A percentile compares a stretch with the other conserved stretches of the same genome.
Conservation (phyloP, 1,139 yeast genomes). For the Scheffersomyces stambukii region DNA sequence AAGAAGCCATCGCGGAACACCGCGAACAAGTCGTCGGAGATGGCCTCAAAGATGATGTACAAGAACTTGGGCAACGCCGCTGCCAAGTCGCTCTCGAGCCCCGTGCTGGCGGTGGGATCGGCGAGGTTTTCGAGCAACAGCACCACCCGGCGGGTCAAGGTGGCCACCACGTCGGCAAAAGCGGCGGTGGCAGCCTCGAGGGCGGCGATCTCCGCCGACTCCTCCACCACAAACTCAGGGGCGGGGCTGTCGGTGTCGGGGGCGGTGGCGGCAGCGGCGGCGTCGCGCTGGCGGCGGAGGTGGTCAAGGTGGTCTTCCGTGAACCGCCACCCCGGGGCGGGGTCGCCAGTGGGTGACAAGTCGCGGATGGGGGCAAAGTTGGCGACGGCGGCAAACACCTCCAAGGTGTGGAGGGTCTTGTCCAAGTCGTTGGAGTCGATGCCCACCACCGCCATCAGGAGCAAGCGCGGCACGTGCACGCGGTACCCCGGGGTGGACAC, state of each 20-base stretch:
- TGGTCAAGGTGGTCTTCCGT: constrained; percentile 59
- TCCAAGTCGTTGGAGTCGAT: constrained; percentile 84
- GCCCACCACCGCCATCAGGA: constrained; percentile 71
- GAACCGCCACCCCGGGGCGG: constrained; percentile 66
- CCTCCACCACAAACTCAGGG: constrained; percentile 30
- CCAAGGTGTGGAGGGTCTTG: constrained; percentile 67
- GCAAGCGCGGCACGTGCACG: constrained; percentile 72
- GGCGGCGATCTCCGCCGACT: constrained; percentile 49
- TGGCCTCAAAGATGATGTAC: constrained; percentile 63
- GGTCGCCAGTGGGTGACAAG: constrained; percentile 44
- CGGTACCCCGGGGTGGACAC: constrained; percentile 63
- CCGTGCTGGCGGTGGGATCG: constrained; percentile 47
- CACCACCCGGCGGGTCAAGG: constrained; percentile 59
- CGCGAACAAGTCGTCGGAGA: constrained; percentile 61
- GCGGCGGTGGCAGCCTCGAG: constrained; percentile 71
- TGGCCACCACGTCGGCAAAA: constrained; percentile 57
- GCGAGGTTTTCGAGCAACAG: constrained; percentile 74
- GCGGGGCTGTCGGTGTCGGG: constrained; percentile 1
- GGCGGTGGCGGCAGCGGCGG: constrained; percentile 43
- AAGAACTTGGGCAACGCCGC: constrained; percentile 61
- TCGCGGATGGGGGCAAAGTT: constrained; percentile 70
- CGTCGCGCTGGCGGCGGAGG: constrained; percentile 49
- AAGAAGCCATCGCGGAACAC: constrained; percentile 49
- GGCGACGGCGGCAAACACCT: constrained; percentile 68
- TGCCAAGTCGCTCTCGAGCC: constrained; percentile 51